These are phyloP conservation scores for Malus hybrid DNA, from an alignment of 331 rosid genomes.

Conservation along the genomic window DNA sequence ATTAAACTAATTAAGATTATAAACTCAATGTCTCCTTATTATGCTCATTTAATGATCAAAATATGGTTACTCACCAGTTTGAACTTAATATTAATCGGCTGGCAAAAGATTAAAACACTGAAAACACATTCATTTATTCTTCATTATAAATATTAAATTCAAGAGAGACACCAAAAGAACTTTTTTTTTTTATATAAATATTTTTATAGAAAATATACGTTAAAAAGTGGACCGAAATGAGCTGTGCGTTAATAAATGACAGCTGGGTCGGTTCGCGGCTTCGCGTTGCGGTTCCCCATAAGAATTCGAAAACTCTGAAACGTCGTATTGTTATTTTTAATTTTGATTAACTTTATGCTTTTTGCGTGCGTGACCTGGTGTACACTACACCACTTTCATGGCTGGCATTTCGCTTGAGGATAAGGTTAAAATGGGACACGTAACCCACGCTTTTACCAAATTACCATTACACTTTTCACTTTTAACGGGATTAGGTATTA, in stretches of 20 bases:
- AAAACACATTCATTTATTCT: too few species aligned
- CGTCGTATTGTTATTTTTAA: not conserved
- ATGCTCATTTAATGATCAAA: too few species aligned
- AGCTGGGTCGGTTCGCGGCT: conserved; percentile 24
- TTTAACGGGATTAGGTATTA: not conserved
- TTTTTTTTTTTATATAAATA: too few species aligned
- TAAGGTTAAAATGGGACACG: not conserved
- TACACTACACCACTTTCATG: not conserved
- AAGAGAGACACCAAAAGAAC: too few species aligned
- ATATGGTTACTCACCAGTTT: too few species aligned
- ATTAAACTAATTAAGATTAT: too few species aligned
- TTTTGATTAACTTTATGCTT: not conserved
- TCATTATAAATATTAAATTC: too few species aligned
- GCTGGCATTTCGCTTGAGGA: conserved; percentile 8
- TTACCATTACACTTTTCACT: not conserved
- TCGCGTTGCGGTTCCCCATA: conserved; percentile 19
- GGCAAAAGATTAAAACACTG: too few species aligned
- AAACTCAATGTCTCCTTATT: too few species aligned
- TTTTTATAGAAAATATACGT: not conserved
- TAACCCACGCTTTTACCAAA: not conserved
- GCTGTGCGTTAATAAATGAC: conserved; percentile 38
- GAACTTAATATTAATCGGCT: too few species aligned
- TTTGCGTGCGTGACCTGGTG: conserved; percentile 9
- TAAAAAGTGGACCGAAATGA: not conserved
- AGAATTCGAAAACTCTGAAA: not conserved